Conservation (phyloP, 1,284 basidiomycete genomes). For the Ustilago curta region DNA sequence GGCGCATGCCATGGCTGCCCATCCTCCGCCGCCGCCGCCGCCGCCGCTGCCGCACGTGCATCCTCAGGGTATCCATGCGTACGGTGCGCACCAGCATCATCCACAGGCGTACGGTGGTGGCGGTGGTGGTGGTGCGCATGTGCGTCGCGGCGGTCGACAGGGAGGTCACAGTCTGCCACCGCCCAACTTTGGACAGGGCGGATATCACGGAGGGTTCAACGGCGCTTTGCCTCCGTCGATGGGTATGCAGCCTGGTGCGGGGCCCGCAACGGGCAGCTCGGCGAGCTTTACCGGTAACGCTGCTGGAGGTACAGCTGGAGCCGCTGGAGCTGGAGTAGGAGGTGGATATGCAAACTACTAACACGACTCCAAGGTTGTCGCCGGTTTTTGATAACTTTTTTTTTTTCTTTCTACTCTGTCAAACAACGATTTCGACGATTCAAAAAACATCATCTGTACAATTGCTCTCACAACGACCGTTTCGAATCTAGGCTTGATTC, state of each 20-base stretch:
- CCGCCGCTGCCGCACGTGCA: constrained; percentile 16
- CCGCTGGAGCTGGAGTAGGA: neutral
- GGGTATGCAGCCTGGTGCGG: constrained; percentile 21
- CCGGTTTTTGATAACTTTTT: no score
- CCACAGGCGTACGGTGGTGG: constrained; percentile 22
- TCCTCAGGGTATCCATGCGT: neutral
- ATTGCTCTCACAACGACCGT: no score
- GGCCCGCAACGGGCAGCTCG: neutral
- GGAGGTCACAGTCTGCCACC: constrained; percentile 23
- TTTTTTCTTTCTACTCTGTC: no score
- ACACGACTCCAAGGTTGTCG: neutral
- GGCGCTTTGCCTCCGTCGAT: constrained; percentile 14
- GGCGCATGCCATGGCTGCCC: constrained; percentile 10
- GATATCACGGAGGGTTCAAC: constrained; percentile 16
- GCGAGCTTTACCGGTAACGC: constrained; percentile 3
- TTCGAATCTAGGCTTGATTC: no score
- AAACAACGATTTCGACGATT: neutral
- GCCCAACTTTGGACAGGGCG: constrained; percentile 27
- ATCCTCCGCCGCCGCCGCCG: constrained; percentile 6
- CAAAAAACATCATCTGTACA: constrained; percentile 19
- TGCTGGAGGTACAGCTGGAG: constrained; percentile 3
- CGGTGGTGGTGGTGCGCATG: constrained; percentile 10
- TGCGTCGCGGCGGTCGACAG: neutral
- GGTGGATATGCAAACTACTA: constrained; percentile 27
- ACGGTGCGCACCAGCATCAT: constrained; percentile 6